Percentiles rank a stretch among this genome's conserved stretches.
Evolutionary conservation across 164 flowering plant species (phyloP).

Genomic region (Malania oleifera): DNA sequence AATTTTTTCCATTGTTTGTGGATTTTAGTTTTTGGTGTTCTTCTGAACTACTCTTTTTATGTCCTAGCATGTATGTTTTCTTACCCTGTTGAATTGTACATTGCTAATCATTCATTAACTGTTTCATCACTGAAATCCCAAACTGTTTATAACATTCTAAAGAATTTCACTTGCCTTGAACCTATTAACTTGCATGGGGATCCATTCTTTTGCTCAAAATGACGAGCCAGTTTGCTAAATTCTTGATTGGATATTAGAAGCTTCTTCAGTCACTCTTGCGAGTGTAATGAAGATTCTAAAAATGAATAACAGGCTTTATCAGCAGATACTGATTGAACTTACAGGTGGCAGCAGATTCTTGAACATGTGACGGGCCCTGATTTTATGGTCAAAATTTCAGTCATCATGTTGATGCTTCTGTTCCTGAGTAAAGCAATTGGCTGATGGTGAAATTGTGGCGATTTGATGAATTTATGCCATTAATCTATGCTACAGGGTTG

Average conservation of each 20-base stretch:
- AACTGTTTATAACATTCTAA: background rate
- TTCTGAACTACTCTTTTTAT: too few species aligned
- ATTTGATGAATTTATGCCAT: background rate
- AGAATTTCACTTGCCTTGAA: background rate
- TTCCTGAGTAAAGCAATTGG: slow-evolving; percentile 34
- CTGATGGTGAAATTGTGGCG: slow-evolving; percentile 14
- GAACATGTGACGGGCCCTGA: slow-evolving; percentile 38
- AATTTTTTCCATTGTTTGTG: too few species aligned
- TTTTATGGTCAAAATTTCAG: slow-evolving; percentile 37
- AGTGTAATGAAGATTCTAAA: slow-evolving; percentile 52
- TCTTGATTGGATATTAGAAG: background rate
- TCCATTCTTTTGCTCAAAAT: background rate
- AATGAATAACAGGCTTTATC: slow-evolving; percentile 93
- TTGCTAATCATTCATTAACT: too few species aligned
- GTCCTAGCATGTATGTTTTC: too few species aligned
- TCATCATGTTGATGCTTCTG: slow-evolving; percentile 51
- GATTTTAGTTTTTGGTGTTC: too few species aligned
- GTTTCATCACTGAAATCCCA: too few species aligned
- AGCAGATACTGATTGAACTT: slow-evolving; percentile 99
- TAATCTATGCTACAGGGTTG: background rate
- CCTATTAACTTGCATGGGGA: background rate
- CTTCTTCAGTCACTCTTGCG: slow-evolving; percentile 22
- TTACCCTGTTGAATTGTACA: too few species aligned
- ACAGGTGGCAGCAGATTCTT: slow-evolving; percentile 77
- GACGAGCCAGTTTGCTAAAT: background rate